Evolutionary conservation across 1,284 basidiomycete genomes (phyloP), one percentile per base, ranked within the genome.

Genomic region (Coniophora puteana): DNA sequence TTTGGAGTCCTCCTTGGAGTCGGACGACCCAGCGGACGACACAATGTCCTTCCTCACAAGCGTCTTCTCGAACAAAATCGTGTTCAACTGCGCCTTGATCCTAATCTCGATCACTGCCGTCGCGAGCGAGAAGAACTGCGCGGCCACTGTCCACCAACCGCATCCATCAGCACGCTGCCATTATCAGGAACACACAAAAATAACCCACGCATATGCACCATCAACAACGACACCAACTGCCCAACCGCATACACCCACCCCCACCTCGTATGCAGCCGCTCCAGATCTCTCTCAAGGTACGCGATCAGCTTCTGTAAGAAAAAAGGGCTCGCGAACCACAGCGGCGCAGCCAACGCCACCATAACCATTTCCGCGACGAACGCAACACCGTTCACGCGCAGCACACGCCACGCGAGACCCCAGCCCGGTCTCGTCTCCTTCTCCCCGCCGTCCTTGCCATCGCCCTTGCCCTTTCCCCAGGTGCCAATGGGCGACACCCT

Each of bases 11-110:
- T 39, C 48, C 17, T 54, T 53, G n/a, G 54, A 50, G 13, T 44
- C 45, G n/a, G 55, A 29, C 40, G 62, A 36, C 5, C 67, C 57
- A 8, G 76, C 59, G 11, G 79, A 76, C 1, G 82, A 84, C 0
- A 88, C 89, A 20, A 93, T 69, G 51, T 93, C 89, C 63, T 95
- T 93, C 35, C 90, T 79, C 16, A 90, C 78, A 4, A 96, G 77
- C 0, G 92, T 95, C 67, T 96, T 96, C 36, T 82, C 80, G 57
- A 90, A 96, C 6, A 96, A 66, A 41, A 88, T 77, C 10, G 88
- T 81, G 65, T 95, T 95, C 40, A 96, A 71, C 57, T 95, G 90
- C 14, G 87, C 76, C 27, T 77, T 78, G 33, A 95, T 65, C 22
- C 86, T 78, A 54, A 81, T 77, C 62, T 86, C 83, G 12, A 89